Conservation (phyloP, 1,284 basidiomycete genomes). For the Melampsora abietis-canadensis region DNA sequence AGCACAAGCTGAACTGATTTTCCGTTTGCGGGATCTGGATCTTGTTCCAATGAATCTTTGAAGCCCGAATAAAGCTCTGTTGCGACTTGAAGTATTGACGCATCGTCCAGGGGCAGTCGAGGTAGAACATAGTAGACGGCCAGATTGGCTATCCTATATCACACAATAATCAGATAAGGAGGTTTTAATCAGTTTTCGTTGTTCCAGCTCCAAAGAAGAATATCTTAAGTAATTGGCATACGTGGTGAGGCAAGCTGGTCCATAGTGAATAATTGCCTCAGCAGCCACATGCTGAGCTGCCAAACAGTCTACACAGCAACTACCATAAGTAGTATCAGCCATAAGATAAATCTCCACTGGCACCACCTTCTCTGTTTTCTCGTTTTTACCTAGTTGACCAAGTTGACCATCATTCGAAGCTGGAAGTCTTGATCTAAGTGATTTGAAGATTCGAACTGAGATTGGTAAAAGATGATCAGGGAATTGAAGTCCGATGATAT, state of each 20-base stretch:
- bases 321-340: constrained; percentile 96
- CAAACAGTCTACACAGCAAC: constrained; percentile 95
- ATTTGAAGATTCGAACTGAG: constrained; percentile 79
- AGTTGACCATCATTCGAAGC: constrained; percentile 46
- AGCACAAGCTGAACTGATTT: constrained; percentile 59
- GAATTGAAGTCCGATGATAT: constrained; percentile 76
- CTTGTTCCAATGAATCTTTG: constrained; percentile 44
- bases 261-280: constrained; percentile 89
- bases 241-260: constrained; percentile 91
- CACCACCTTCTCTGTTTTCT: constrained; percentile 17
- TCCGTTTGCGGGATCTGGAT: constrained; percentile 20
- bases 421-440: constrained; percentile 55
- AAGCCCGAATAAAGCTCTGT: constrained; percentile 32
- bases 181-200: constrained; percentile 74
- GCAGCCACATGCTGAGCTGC: constrained; percentile 91
- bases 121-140: constrained; percentile 56
- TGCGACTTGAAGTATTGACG: constrained; percentile 49
- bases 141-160: constrained; percentile 53
- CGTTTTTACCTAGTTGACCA: not conserved
- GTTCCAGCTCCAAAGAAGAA: constrained; percentile 56
- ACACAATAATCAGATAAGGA: constrained; percentile 64
- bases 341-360: constrained; percentile 73
- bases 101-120: constrained; percentile 47
- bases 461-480: constrained; percentile 87
- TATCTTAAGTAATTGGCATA: constrained; percentile 54